Evolutionary conservation across 164 flowering plant species (phyloP).

Genomic region (Annona squamosa): DNA sequence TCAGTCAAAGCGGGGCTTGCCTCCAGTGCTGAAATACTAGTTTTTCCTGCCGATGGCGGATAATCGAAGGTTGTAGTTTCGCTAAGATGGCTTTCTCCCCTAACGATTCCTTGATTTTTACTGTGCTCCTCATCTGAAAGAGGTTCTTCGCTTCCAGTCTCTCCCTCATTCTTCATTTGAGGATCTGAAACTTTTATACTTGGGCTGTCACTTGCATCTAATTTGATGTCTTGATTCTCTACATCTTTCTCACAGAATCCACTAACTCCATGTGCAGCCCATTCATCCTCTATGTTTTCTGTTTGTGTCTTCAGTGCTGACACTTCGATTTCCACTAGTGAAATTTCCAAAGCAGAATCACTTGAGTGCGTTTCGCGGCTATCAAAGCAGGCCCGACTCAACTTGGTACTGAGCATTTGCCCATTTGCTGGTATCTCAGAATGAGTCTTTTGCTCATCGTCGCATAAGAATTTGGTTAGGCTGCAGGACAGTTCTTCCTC

Average conservation of each 20-base stretch:
- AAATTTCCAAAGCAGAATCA: background rate
- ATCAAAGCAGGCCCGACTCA: background rate
- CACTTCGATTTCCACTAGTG: conserved; percentile 9
- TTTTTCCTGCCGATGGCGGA: background rate
- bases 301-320: background rate
- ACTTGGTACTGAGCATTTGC: conserved; percentile 6
- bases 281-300: background rate
- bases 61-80: background rate
- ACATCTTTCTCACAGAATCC: background rate
- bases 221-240: background rate
- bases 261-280: background rate
- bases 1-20: background rate
- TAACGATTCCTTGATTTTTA: too few species aligned
- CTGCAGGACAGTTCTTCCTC: background rate
- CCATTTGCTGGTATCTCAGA: conserved; percentile 1
- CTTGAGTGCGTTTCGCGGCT: background rate
- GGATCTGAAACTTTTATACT: too few species aligned
- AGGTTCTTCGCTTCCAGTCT: too few species aligned
- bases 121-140: too few species aligned
- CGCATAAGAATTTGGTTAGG: background rate
- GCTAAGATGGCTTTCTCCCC: background rate
- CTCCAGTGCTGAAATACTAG: background rate
- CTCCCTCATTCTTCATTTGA: too few species aligned
- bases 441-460: conserved; percentile 1
- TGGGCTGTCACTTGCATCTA: too few species aligned